These are phyloP conservation scores for Xylariales sp. DNA, from an alignment of 2,329 filamentous ascomycete genomes.

Conservation along the genomic window DNA sequence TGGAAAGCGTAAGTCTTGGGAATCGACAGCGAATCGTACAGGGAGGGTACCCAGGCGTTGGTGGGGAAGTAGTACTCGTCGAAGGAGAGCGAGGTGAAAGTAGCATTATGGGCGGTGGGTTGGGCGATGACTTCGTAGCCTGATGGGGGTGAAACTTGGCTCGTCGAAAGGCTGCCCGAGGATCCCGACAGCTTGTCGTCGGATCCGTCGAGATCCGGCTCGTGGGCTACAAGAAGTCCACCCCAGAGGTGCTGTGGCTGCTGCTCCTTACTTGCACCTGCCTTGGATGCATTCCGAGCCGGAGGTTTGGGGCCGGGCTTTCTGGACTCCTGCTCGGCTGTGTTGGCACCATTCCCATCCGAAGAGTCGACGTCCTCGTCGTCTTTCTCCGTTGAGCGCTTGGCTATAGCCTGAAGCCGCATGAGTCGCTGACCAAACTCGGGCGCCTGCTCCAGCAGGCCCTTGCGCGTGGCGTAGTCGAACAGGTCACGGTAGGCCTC, in stretches of 20 bases:
- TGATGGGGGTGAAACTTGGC: constrained; percentile 7
- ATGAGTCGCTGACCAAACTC: constrained; percentile 55
- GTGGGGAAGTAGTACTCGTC: constrained; percentile 13
- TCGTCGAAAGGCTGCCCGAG: constrained; percentile 2
- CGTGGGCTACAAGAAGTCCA: constrained; percentile 21
- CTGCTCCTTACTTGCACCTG: background rate
- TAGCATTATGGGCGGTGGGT: constrained; percentile 48
- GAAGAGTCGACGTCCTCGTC: constrained; percentile 23
- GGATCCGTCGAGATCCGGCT: constrained; percentile 12
- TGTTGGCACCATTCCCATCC: constrained; percentile 14
- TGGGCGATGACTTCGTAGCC: constrained; percentile 47
- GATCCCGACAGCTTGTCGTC: background rate
- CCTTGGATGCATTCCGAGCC: background rate
- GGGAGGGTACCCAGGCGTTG: constrained; percentile 22
- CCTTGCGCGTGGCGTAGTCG: constrained; percentile 53
- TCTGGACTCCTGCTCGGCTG: constrained; percentile 13
- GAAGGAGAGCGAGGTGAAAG: constrained; percentile 38
- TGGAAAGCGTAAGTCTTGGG: constrained; percentile 55
- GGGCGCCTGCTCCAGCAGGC: constrained; percentile 53
- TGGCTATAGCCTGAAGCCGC: constrained; percentile 52
- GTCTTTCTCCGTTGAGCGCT: constrained; percentile 32
- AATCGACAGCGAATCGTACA: constrained; percentile 31
- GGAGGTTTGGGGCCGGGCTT: background rate
- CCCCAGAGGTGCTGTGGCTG: constrained; percentile 14
- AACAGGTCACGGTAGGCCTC: constrained; percentile 65